Evolutionary conservation across 306 rosid species (phyloP), one percentile per base, ranked within the genome.

Genomic region (Cajanus cajan): DNA sequence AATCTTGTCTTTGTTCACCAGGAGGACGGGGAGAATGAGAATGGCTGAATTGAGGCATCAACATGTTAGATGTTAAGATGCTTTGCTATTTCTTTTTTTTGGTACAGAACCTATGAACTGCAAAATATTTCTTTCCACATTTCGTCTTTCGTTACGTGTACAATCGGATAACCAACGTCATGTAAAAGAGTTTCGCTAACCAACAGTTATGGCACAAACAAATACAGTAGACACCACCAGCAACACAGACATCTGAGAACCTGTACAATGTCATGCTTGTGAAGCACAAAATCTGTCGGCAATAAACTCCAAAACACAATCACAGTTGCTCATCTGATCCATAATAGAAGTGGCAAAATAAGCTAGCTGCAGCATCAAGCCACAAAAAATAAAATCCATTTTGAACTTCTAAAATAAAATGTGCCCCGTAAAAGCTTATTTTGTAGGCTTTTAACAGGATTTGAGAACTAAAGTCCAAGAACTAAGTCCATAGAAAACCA

Each of bases 301-400:
- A 68, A 74, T 48, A 66, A 71, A 59, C 63, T 59, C 66, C 81
- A 81, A 55, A 78, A 71, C 76, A 72, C 48, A 45, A 40, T 41
- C 48, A 36, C 65, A 74, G 65, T 71, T 68, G 65, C 64, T 57
- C 69, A 67, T 18, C 70, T 24, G 22, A 28, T 28, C 3, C 31
- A 28, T 28, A 28, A 3, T 28, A 28, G 31, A 28, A 28, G 31
- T 28, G 31, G 31, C 31, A 28, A 28, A 28, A 28, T 28, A 3
- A n/a, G n/a, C n/a, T n/a, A n/a, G n/a, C n/a, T n/a, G n/a, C 3
- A 28, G 31, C 31, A 28, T 28, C 31, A 28, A 28, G 31, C 31
- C 31, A 3, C 31, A 28, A 28, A 28, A 28, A 28, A 28, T 28
- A 1, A 28, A 28, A 28, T 28, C 3, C 31, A 28, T 1, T 28